Evolutionary conservation across 2,329 filamentous ascomycete species (phyloP).

Genomic region (Bipolaris cookei): DNA sequence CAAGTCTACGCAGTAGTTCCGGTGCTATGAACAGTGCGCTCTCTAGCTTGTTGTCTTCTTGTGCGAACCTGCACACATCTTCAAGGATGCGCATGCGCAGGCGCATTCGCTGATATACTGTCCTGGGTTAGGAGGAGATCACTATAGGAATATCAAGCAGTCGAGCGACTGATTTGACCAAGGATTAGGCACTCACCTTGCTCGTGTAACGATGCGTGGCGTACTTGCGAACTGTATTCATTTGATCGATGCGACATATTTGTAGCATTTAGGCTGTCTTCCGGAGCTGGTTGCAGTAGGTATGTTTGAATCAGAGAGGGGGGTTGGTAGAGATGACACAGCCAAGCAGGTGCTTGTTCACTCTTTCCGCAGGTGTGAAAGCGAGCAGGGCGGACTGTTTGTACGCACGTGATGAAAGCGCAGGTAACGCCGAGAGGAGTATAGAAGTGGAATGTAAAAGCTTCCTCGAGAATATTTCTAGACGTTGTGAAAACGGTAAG

Average conservation of each 20-base stretch:
- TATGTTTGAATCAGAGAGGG: not conserved
- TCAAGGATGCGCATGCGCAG: constrained; percentile 7
- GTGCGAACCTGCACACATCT: constrained; percentile 6
- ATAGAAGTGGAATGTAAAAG: not conserved
- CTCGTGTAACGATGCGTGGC: constrained; percentile 4
- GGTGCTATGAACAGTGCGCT: not conserved
- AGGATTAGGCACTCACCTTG: not conserved
- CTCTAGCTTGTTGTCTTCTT: not conserved
- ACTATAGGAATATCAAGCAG: not conserved
- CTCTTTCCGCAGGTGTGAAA: not conserved
- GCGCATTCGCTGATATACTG: constrained; percentile 11
- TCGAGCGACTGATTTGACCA: not conserved
- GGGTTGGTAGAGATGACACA: not conserved
- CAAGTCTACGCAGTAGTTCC: constrained; percentile 3
- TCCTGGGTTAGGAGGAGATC: not conserved
- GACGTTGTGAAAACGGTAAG: too few relatives aligned
- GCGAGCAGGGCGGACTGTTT: constrained; percentile 16
- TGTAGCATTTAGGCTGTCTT: not conserved
- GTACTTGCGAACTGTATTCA: not conserved
- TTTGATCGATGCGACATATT: constrained; percentile 3
- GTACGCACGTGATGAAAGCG: not conserved
- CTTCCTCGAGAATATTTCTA: too few relatives aligned
- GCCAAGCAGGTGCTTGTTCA: not conserved
- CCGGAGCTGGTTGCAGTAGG: not conserved
- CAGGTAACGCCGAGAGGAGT: too few relatives aligned